Evolutionary conservation across 2,329 filamentous ascomycete genomes (phyloP).

Genomic region (Aureobasidium mangrovei): DNA sequence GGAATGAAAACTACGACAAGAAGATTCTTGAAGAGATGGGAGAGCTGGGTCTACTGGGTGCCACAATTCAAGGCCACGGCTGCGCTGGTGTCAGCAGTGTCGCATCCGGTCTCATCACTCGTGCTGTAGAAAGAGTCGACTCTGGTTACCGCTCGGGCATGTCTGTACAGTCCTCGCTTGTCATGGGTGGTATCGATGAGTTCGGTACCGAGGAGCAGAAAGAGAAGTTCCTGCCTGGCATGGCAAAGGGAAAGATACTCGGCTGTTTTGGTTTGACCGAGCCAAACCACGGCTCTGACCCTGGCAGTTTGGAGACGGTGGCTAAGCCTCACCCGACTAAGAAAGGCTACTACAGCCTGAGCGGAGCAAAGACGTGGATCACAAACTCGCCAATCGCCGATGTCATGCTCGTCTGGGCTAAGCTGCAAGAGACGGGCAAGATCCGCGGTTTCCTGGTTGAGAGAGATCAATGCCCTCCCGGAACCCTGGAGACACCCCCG

Average conservation of each 20-base stretch:
- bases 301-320: conserved; percentile 79
- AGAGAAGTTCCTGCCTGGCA: conserved; percentile 67
- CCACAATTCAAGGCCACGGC: conserved; percentile 77
- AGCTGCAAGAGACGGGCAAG: conserved; percentile 82
- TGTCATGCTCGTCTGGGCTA: conserved; percentile 83
- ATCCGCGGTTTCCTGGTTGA: conserved; percentile 91
- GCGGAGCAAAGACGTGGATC: conserved; percentile 88
- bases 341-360: conserved; percentile 70
- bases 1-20: conserved; percentile 77
- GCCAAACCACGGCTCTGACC: conserved; percentile 87
- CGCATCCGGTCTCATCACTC: conserved; percentile 79
- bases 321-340: conserved; percentile 79
- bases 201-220: conserved; percentile 83
- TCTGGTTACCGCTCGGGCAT: conserved; percentile 87
- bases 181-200: conserved; percentile 85
- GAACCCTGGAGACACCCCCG: conserved; percentile 81
- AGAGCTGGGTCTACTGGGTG: conserved; percentile 76
- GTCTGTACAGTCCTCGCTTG: conserved; percentile 88
- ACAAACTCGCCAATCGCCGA: conserved; percentile 89
- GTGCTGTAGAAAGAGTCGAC: conserved; percentile 83
- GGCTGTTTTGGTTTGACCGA: conserved; percentile 88
- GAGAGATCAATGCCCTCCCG: conserved; percentile 71
- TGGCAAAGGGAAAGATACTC: conserved; percentile 74
- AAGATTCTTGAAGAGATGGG: conserved; percentile 88
- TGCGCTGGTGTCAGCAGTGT: conserved; percentile 84